A percentile compares a stretch with the other conserved stretches of the same genome.
phyloP scores from a whole-genome alignment of 2,329 filamentous ascomycete species.

The Phoma sp. region DNA sequence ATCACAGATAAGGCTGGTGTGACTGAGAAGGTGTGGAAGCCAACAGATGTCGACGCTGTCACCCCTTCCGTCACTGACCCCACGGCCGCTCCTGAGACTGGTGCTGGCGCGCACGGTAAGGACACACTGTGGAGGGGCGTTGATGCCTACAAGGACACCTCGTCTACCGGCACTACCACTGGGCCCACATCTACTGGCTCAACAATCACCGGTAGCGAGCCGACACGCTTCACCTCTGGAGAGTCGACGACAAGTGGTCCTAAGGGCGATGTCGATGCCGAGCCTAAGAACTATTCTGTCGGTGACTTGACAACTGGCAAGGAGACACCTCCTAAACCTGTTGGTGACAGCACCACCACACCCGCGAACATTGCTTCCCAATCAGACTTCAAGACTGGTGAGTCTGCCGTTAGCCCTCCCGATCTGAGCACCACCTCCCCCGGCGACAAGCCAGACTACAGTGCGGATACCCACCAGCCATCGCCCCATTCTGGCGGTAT shows the following conservation, averaged over 20 bases:
- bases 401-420: conserved; percentile 17
- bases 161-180: background rate
- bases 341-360: background rate
- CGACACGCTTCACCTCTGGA: background rate
- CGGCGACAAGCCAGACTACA: conserved; percentile 14
- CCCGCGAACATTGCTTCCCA: conserved; percentile 14
- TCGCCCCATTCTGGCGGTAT: conserved; percentile 15
- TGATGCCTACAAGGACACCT: conserved; percentile 12
- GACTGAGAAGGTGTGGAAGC: conserved; percentile 37
- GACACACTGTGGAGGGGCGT: conserved; percentile 16
- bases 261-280: conserved; percentile 11
- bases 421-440: conserved; percentile 16
- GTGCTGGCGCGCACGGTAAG: conserved; percentile 35
- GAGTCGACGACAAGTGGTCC: conserved; percentile 5
- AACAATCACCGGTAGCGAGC: conserved; percentile 5
- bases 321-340: conserved; percentile 65
- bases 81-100: conserved; percentile 48
- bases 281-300: conserved; percentile 16
- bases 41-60: conserved; percentile 35
- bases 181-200: conserved; percentile 7
- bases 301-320: conserved; percentile 14
- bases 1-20: conserved; percentile 31
- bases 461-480: conserved; percentile 11
- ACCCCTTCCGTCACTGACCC: conserved; percentile 59
- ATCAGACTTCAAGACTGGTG: conserved; percentile 20